A percentile compares a stretch with the other conserved stretches of the same genome.
phyloP scores from a whole-genome alignment of 352 stramenopile genomes.

The Achlya hypogyna region DNA sequence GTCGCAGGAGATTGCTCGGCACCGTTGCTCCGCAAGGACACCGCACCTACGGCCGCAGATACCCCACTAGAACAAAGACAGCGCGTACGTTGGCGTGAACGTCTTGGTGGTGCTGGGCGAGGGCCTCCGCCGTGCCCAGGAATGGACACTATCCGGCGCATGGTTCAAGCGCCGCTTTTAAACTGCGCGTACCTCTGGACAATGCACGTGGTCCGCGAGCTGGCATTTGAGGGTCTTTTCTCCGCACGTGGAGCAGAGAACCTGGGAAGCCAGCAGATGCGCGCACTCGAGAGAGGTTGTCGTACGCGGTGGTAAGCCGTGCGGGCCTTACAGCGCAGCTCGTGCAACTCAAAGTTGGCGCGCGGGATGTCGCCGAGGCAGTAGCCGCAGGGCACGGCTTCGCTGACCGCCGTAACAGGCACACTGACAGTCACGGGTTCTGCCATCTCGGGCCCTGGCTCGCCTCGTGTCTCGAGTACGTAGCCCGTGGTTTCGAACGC shows the following conservation, averaged over 20 bases:
- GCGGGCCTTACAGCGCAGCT: conserved; percentile 36
- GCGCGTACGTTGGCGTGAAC: no score
- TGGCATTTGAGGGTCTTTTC: conserved; percentile 27
- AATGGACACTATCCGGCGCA: background rate
- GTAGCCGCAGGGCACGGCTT: conserved; percentile 19
- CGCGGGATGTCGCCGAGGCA: conserved; percentile 31
- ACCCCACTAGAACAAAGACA: no score
- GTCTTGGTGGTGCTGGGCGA: background rate
- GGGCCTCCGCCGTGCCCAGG: background rate
- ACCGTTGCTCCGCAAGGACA: background rate
- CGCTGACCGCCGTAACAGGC: background rate
- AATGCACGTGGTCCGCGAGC: conserved; percentile 36
- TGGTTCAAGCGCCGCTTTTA: background rate
- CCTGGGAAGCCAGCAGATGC: conserved; percentile 28
- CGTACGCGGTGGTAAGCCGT: conserved; percentile 42
- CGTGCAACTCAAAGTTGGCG: conserved; percentile 32
- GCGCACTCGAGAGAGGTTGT: background rate
- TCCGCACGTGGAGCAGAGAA: conserved; percentile 31
- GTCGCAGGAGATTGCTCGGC: background rate
- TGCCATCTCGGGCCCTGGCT: conserved; percentile 22
- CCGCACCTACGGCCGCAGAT: background rate
- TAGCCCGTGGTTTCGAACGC: conserved; percentile 23
- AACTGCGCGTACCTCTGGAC: background rate
- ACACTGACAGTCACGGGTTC: background rate
- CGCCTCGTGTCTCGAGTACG: conserved; percentile 22